These are phyloP conservation scores for Boletus mariae DNA, from an alignment of 1,284 basidiomycete species.

Conservation along the genomic window DNA sequence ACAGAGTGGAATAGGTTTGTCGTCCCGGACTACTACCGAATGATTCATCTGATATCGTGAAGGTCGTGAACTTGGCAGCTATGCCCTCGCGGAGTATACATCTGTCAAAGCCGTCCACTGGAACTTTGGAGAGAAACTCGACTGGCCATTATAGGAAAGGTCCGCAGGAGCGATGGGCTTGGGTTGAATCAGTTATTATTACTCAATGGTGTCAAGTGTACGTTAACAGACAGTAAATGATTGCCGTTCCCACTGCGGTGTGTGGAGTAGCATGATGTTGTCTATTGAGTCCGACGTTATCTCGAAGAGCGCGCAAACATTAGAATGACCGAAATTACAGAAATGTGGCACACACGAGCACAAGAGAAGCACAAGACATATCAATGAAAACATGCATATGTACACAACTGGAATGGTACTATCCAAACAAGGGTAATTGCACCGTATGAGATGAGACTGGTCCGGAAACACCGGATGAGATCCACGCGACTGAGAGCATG, in stretches of 20 bases:
- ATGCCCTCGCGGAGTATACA: conserved; percentile 81
- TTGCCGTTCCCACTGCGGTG: conserved; percentile 11
- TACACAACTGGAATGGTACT: not conserved
- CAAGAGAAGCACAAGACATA: conserved; percentile 3
- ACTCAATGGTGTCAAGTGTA: conserved; percentile 16
- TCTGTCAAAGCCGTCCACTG: conserved; percentile 86
- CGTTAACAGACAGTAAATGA: conserved; percentile 17
- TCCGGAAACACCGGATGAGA: conserved; percentile 4
- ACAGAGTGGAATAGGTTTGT: conserved; percentile 64
- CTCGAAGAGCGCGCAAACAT: not conserved
- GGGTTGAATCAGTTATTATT: not conserved
- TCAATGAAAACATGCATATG: conserved; percentile 9
- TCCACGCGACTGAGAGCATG: conserved; percentile 1
- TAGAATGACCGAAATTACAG: conserved; percentile 21
- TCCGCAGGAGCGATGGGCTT: not conserved
- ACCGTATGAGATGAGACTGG: not conserved
- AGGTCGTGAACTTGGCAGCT: conserved; percentile 87
- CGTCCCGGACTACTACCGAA: conserved; percentile 15
- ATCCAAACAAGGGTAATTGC: conserved; percentile 8
- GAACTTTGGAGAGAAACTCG: conserved; percentile 79
- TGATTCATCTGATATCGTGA: conserved; percentile 11
- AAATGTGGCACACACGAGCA: conserved; percentile 27
- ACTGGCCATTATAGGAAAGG: conserved; percentile 64
- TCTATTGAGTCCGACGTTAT: conserved; percentile 1
- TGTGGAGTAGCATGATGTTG: conserved; percentile 5